Percentiles rank a stretch among this genome's conserved stretches.
Evolutionary conservation across 768 basidiomycete species (phyloP).

Genomic region (Vararia minispora): DNA sequence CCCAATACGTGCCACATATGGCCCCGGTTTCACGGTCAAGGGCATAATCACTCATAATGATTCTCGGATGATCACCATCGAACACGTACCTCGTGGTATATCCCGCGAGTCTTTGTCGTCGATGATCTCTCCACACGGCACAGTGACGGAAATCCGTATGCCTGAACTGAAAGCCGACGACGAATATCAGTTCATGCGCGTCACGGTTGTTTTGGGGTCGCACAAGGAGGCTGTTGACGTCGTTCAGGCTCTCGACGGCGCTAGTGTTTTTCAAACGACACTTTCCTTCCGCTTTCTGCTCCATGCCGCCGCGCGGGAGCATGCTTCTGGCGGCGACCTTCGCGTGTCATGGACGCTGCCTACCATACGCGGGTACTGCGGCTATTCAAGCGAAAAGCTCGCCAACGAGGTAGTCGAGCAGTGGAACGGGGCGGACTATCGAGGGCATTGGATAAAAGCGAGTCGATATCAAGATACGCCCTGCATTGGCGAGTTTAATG

Average conservation of each 20-base stretch:
- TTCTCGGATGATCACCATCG: constrained; percentile 46
- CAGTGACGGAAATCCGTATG: constrained; percentile 26
- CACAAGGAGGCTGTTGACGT: constrained; percentile 44
- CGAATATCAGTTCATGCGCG: constrained; percentile 16
- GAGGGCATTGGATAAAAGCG: constrained; percentile 34
- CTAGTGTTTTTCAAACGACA: constrained; percentile 26
- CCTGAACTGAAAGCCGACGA: constrained; percentile 10
- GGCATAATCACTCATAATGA: constrained; percentile 60
- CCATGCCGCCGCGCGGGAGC: too few relatives aligned
- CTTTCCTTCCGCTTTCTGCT: constrained; percentile 28
- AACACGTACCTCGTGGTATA: constrained; percentile 33
- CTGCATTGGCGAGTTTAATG: constrained; percentile 44
- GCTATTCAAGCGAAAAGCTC: constrained; percentile 38
- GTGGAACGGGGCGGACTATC: constrained; percentile 25
- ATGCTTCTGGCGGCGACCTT: constrained; percentile 49
- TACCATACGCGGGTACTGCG: constrained; percentile 44
- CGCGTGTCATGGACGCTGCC: constrained; percentile 54
- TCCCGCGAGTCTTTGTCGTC: constrained; percentile 23
- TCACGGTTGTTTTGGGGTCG: constrained; percentile 36
- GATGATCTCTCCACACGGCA: constrained; percentile 36
- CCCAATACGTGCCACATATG: constrained; percentile 44
- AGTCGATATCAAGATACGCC: constrained; percentile 45
- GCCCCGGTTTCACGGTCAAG: constrained; percentile 48
- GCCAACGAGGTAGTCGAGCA: constrained; percentile 41
- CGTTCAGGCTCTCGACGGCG: constrained; percentile 37